These are phyloP conservation scores for Penicillium decumbens DNA, from an alignment of 2,329 filamentous ascomycete genomes.

Conservation along the genomic window DNA sequence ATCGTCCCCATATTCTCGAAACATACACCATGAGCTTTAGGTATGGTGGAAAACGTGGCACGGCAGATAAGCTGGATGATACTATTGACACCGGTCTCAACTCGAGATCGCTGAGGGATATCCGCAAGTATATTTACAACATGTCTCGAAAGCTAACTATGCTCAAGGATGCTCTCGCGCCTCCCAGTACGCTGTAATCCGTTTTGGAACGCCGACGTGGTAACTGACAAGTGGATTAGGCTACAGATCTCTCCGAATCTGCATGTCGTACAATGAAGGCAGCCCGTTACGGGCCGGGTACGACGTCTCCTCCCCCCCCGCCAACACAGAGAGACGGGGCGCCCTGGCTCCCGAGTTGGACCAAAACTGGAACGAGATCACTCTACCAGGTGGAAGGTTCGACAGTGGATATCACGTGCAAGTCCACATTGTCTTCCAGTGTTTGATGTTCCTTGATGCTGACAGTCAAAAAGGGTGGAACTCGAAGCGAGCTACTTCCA, in stretches of 20 bases:
- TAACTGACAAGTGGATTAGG: background rate
- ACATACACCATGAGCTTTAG: constrained; percentile 1
- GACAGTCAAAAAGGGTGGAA: background rate
- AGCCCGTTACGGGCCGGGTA: background rate
- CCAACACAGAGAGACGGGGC: background rate
- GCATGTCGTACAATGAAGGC: background rate
- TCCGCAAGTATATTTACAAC: background rate
- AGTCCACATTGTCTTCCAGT: background rate
- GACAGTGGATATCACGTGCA: background rate
- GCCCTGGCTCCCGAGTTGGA: background rate
- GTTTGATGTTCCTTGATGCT: background rate
- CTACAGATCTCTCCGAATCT: background rate
- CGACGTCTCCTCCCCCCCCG: background rate
- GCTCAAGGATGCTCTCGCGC: background rate
- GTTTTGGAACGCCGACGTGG: background rate
- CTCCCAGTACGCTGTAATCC: background rate
- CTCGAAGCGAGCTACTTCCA: background rate
- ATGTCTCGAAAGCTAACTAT: background rate
- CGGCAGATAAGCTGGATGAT: background rate
- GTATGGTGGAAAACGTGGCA: background rate
- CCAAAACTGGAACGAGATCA: background rate
- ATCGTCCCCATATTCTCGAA: background rate
- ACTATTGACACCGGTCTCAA: background rate
- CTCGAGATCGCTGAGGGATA: background rate
- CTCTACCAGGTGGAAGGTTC: background rate